Evolutionary conservation across 192 early-diverging fungal genomes (phyloP), one percentile per base, ranked within the genome.

Genomic region (Allomyces arbusculus): DNA sequence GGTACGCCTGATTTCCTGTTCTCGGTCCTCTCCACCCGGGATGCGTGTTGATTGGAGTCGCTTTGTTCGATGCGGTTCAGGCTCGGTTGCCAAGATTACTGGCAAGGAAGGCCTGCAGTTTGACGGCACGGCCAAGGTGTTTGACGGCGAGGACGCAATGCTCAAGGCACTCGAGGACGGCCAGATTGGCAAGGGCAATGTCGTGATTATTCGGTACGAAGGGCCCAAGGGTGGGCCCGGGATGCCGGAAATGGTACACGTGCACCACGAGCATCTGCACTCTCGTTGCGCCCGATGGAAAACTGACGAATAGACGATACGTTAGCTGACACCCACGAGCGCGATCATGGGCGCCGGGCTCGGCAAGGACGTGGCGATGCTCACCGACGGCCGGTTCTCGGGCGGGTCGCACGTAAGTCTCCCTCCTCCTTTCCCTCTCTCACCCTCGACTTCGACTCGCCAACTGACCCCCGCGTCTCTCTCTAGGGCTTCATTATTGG

Each of bases 301-400:
- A 4, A 40, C 55, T 23, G 24, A 25, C 23, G 10, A 4, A 33
- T 50, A 8, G 10, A 61, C 26, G 61, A 43, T 63, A 61, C 16
- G 44, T 20, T 11, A 23, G 16, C 50, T 99, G 73, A 97, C 92
- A 12, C 96, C 96, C 20, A 92, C 92, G 44, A 86, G 84, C 75
- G 93, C 93, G 23, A 93, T 99, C 73, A 99, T 99, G 96, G 96
- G 96, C 55, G 94, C 96, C 6, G 96, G 96, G 16, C 83, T 99
- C 66, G 96, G 96, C 69, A 84, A 96, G 66, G 88, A 97, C 77
- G 94, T 99, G 45, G 94, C 94, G 1, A 78, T 99, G 62, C 79
- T 99, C 61, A 99, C 96, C 14, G 96, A 99, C 69, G 96, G 96
- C 62, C 89, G 94, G 63, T 99, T 99, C 85, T 96, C 93, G 50